phyloP scores from a whole-genome alignment of 352 stramenopile species.

The Phytopythium helicoides region DNA sequence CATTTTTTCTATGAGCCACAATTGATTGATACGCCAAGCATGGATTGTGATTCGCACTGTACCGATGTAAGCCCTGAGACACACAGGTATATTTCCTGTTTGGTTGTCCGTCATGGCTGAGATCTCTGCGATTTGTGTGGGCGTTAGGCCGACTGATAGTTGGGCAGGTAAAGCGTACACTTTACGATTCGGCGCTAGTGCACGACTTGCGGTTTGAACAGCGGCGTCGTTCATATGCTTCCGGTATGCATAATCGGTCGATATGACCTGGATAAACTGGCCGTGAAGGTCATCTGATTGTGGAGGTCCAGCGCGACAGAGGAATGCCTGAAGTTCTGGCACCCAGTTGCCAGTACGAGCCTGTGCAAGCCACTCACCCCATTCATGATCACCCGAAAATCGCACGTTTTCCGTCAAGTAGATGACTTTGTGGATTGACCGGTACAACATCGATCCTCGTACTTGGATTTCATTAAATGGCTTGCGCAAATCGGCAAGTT shows the following conservation, averaged over 20 bases:
- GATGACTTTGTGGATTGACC: slow-evolving; percentile 14
- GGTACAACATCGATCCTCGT: slow-evolving; percentile 7
- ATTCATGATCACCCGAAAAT: slow-evolving; percentile 14
- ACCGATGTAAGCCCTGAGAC: slow-evolving; percentile 11
- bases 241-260: slow-evolving; percentile 2
- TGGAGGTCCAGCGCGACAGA: not conserved
- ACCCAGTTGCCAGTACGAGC: slow-evolving; percentile 10
- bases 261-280: slow-evolving; percentile 8
- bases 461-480: slow-evolving; percentile 2
- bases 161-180: slow-evolving; percentile 1
- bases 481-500: not conserved
- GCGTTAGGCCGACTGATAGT: slow-evolving; percentile 8
- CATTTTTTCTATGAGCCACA: too few species aligned
- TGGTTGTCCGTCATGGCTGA: slow-evolving; percentile 8
- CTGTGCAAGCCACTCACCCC: slow-evolving; percentile 11
- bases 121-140: not conserved
- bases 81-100: slow-evolving; percentile 5
- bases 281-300: not conserved
- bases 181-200: not conserved
- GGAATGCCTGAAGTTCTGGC: not conserved
- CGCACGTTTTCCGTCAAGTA: slow-evolving; percentile 21
- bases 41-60: not conserved
- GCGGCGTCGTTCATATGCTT: not conserved
- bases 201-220: too few species aligned
- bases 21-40: too few species aligned